A percentile compares a stretch with the other conserved stretches of the same genome.
phyloP scores from a whole-genome alignment of 192 early-diverging fungal species.

The Linnemannia exigua region DNA sequence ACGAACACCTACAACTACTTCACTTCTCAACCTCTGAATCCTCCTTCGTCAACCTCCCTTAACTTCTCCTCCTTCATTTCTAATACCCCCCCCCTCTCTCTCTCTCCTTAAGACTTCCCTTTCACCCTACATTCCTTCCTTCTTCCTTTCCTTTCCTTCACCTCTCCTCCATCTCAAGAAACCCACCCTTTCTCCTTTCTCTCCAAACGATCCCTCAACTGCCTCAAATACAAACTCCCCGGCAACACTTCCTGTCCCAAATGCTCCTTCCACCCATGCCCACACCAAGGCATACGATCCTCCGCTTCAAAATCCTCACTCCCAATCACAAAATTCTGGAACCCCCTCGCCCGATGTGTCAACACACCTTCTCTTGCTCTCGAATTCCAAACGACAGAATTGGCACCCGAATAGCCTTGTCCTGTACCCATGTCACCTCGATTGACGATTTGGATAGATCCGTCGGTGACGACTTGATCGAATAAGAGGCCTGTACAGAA shows the following conservation, averaged over 20 bases:
- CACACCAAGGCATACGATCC: slow-evolving; percentile 25
- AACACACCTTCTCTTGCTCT: slow-evolving; percentile 58
- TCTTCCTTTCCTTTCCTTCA: not conserved
- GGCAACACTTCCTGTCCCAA: slow-evolving; percentile 41
- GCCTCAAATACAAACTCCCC: slow-evolving; percentile 38
- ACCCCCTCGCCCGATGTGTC: slow-evolving; percentile 50
- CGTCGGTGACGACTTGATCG: slow-evolving; percentile 56
- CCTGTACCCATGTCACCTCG: slow-evolving; percentile 60
- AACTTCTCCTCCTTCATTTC: too few species aligned
- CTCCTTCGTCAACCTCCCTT: too few species aligned
- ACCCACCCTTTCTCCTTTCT: slow-evolving; percentile 30
- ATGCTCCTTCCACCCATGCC: slow-evolving; percentile 54
- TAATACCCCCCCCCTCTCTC: too few species aligned
- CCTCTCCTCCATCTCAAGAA: not conserved
- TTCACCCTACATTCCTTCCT: not conserved
- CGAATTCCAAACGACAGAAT: slow-evolving; percentile 64
- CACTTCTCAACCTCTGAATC: too few species aligned
- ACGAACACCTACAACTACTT: too few species aligned
- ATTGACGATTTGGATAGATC: slow-evolving; percentile 60
- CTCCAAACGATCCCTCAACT: slow-evolving; percentile 25
- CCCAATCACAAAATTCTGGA: slow-evolving; percentile 63
- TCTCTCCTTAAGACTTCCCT: too few species aligned
- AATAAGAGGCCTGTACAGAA: slow-evolving; percentile 57
- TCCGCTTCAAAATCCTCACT: slow-evolving; percentile 32
- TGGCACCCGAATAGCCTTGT: slow-evolving; percentile 63